These are phyloP conservation scores for Botrytis cinerea DNA, from an alignment of 2,329 filamentous ascomycete species.

Conservation along the genomic window DNA sequence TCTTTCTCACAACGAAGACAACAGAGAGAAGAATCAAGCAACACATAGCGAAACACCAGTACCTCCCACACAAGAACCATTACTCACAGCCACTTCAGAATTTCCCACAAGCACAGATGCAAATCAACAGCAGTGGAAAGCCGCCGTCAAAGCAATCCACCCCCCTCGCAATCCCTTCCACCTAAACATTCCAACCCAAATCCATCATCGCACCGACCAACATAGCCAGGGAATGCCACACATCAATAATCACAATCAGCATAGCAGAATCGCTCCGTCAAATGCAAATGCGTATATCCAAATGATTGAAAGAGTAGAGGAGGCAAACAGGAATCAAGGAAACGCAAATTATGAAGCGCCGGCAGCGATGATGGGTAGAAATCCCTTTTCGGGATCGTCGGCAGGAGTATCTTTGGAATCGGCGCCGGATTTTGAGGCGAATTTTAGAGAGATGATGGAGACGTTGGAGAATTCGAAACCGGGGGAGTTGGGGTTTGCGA, in stretches of 20 bases:
- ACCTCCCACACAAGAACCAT: neutral
- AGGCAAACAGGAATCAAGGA: neutral
- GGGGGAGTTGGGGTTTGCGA: neutral
- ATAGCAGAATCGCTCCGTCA: neutral
- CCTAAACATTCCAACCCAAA: neutral
- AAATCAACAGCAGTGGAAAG: conserved; percentile 1
- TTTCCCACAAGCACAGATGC: conserved; percentile 11
- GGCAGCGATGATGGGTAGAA: neutral
- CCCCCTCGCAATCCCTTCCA: neutral
- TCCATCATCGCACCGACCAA: neutral
- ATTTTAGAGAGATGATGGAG: conserved; percentile 1
- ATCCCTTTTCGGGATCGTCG: neutral
- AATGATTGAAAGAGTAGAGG: neutral
- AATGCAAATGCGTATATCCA: neutral
- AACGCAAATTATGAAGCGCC: neutral
- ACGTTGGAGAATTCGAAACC: neutral
- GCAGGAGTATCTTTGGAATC: neutral
- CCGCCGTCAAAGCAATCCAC: neutral
- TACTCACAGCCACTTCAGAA: neutral
- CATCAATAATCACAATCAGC: neutral
- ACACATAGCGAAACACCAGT: neutral
- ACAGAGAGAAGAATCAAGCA: neutral
- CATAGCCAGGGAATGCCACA: neutral
- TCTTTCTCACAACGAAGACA: neutral
- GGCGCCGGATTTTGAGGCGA: neutral